Conservation (phyloP, 2,329 filamentous ascomycete genomes). For the Boeremia lycopersici region DNA sequence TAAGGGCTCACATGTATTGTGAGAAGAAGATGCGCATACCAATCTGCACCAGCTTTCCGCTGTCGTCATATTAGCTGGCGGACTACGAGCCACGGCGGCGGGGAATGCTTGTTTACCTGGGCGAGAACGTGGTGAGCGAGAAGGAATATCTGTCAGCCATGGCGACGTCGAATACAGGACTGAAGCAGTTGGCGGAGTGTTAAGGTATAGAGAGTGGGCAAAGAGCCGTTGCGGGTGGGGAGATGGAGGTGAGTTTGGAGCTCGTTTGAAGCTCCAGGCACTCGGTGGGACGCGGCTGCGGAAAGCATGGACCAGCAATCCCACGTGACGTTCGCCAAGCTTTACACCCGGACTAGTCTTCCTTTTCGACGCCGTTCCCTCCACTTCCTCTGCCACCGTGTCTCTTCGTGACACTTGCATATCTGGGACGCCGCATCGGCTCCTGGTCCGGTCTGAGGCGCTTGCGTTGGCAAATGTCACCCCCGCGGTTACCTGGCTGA, state of each 20-base stretch:
- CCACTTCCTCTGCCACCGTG: constrained; percentile 37
- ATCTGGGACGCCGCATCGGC: constrained; percentile 27
- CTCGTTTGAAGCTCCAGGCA: constrained; percentile 18
- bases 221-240: constrained; percentile 10
- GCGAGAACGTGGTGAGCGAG: constrained; percentile 98
- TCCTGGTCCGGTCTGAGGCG: constrained; percentile 23
- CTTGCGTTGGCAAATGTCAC: constrained; percentile 29
- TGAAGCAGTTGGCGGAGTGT: constrained; percentile 1
- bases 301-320: constrained; percentile 5
- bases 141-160: constrained; percentile 99
- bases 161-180: constrained; percentile 25
- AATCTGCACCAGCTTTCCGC: constrained; percentile 99
- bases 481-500: constrained; percentile 29
- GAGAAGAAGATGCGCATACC: constrained; percentile 59
- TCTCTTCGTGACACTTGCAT: constrained; percentile 26
- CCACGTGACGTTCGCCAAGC: constrained; percentile 12
- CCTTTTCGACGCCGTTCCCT: constrained; percentile 17
- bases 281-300: constrained; percentile 18
- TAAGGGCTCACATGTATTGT: constrained; percentile 15
- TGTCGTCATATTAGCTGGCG: constrained; percentile 59
- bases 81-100: constrained; percentile 31
- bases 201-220: not conserved
- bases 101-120: constrained; percentile 71
- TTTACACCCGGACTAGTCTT: constrained; percentile 15
- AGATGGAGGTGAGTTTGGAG: constrained; percentile 17